phyloP scores from a whole-genome alignment of 129 eudicot genomes.

The Centaurea solstitialis region DNA sequence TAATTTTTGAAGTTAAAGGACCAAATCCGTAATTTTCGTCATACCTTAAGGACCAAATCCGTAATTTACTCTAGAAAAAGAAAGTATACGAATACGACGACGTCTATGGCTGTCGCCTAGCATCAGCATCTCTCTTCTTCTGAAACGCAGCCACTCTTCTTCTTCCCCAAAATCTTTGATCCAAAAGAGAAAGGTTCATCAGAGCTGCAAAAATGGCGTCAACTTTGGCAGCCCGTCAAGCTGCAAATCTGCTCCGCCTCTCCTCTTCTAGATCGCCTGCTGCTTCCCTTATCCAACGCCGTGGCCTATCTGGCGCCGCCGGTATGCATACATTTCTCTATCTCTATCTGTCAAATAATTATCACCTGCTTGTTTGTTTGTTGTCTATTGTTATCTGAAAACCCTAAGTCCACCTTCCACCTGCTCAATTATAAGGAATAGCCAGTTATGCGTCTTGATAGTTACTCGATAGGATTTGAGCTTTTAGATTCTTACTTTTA shows the following conservation, averaged over 20 bases:
- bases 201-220: conserved; percentile 55
- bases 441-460: not conserved
- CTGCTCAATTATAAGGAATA: not conserved
- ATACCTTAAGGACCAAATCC: no score
- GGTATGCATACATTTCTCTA: conserved; percentile 39
- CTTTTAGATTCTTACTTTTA: no score
- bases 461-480: not conserved
- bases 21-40: no score
- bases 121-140: conserved; percentile 3
- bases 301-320: conserved; percentile 84
- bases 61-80: no score
- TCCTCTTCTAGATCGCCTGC: conserved; percentile 47
- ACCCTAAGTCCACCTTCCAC: not conserved
- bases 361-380: not conserved
- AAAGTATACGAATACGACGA: not conserved
- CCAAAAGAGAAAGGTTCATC: not conserved
- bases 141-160: not conserved
- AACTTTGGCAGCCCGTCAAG: conserved; percentile 67
- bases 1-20: no score
- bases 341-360: not conserved
- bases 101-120: not conserved
- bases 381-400: not conserved
- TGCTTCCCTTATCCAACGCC: conserved; percentile 68
- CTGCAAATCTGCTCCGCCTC: conserved; percentile 59
- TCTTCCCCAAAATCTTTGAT: conserved; percentile 4